phyloP scores from a whole-genome alignment of 1,284 basidiomycete genomes.

The Irpex sp. region DNA sequence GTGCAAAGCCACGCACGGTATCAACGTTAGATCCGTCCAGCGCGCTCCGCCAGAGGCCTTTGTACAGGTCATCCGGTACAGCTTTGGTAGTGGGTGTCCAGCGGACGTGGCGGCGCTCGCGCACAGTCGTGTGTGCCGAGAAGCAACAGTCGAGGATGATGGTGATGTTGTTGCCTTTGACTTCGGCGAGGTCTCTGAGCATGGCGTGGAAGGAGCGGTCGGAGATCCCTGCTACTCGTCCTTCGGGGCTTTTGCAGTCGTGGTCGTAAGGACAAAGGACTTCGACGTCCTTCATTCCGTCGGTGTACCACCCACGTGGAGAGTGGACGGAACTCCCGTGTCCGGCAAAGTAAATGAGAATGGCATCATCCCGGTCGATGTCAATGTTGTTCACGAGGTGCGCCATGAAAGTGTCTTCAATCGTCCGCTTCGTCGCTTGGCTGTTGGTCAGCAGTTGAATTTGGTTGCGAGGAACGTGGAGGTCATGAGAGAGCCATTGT shows the following conservation, averaged over 20 bases:
- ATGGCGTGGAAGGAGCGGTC: slow-evolving; percentile 61
- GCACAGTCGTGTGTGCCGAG: slow-evolving; percentile 37
- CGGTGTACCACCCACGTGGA: slow-evolving; percentile 53
- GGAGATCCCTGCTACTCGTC: slow-evolving; percentile 56
- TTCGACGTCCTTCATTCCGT: slow-evolving; percentile 41
- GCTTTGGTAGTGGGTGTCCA: slow-evolving; percentile 54
- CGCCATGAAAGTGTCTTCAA: slow-evolving; percentile 53
- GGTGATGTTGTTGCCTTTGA: slow-evolving; percentile 66
- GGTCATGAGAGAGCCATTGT: slow-evolving; percentile 49
- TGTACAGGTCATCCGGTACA: slow-evolving; percentile 46
- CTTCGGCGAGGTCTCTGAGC: slow-evolving; percentile 45
- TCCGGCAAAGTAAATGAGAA: slow-evolving; percentile 66
- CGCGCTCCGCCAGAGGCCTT: slow-evolving; percentile 49
- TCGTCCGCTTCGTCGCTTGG: slow-evolving; percentile 54
- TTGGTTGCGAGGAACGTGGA: slow-evolving; percentile 56
- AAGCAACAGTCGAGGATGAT: slow-evolving; percentile 65
- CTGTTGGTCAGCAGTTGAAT: slow-evolving; percentile 52
- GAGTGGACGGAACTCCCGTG: slow-evolving; percentile 55
- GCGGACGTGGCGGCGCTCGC: slow-evolving; percentile 43
- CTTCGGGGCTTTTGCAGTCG: slow-evolving; percentile 42
- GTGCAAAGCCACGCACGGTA: slow-evolving; percentile 44
- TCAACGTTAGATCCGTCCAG: slow-evolving; percentile 27
- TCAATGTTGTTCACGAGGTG: slow-evolving; percentile 57
- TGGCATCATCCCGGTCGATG: slow-evolving; percentile 57
- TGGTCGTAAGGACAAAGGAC: slow-evolving; percentile 63